A percentile compares a stretch with the other conserved stretches of the same genome.
These are phyloP conservation scores for Fraxinus anomala DNA, from an alignment of 257 asterid species.

Conservation along the genomic window DNA sequence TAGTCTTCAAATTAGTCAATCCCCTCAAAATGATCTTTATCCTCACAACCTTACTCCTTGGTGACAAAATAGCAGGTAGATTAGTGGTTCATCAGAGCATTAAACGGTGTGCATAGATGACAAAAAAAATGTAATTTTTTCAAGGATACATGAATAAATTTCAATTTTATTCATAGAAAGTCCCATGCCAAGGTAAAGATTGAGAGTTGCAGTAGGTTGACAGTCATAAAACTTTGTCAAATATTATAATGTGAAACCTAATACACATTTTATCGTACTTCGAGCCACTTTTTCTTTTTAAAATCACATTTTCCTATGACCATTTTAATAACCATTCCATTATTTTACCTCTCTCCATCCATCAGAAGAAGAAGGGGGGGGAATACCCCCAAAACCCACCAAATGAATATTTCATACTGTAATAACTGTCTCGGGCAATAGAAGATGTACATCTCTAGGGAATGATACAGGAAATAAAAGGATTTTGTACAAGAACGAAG, in stretches of 20 bases:
- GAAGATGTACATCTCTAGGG: background rate
- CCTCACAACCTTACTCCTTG: background rate
- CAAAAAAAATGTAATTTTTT: background rate
- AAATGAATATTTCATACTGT: background rate
- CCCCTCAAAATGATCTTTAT: background rate
- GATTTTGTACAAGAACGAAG: conserved; percentile 1
- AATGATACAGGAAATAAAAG: conserved; percentile 11
- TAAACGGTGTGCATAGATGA: background rate
- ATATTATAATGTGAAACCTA: background rate
- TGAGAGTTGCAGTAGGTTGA: background rate
- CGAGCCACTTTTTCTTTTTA: background rate
- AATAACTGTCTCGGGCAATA: conserved; percentile 12
- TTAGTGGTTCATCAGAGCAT: background rate
- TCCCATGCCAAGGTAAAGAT: background rate
- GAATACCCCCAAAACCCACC: background rate
- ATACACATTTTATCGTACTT: background rate
- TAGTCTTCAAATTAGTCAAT: background rate
- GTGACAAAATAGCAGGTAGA: background rate
- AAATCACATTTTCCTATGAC: background rate
- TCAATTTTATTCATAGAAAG: background rate
- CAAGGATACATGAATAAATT: background rate
- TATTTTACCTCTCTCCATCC: background rate
- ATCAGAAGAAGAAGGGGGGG: background rate
- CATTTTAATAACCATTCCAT: background rate
- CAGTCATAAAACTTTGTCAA: background rate